Evolutionary conservation across 2,329 filamentous ascomycete species (phyloP), one percentile per base, ranked within the genome.

Genomic region (Hypoxylon sp.): DNA sequence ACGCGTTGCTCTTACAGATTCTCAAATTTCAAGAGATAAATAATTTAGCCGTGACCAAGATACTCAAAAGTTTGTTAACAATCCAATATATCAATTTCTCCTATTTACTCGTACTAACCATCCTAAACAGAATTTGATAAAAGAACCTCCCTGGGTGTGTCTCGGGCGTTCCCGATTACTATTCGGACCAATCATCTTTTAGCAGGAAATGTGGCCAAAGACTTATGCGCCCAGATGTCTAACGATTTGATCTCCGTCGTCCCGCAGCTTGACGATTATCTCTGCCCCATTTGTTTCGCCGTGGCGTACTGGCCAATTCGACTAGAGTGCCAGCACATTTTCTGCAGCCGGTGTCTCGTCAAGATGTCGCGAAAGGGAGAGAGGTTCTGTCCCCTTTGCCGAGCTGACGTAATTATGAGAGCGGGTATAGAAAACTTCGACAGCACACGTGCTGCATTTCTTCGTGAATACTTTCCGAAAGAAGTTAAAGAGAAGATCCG

Each of bases 1-100:
- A 97, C 76, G 83, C 88, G 24, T 86, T 88, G 57, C 85, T 97
- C n/a, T 84, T 97, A n/a, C 90, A 90, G 68, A 91, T 92, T 56
- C 84, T 97, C 70, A 90, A 91, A 65, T 97, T 97, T 73, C 92
- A 94, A 75, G 93, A 96, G 76, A 90, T 97, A 71, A 97, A 97
- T 75, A 88, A 88, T 71, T 87, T 87, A 31, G 94, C 94, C 0
- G 88, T 96, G 74, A 83, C 83, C 35, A 97, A 97, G 79, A 97
- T 97, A 56, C 81, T 97, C 58, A 97, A 97, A 79, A 97, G 91
- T 92, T 78, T 69, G 86, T 79, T 8, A 26, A 22, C 19, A 22
- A 22, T 24, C 42, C 39, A 39, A 17, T 29, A 26, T 26, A 8
- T 26, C 10, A 47, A 24, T 11, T 9, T 2, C 24, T 1, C 14